Conservation (phyloP, 1,284 basidiomycete species). For the Wallemia mellicola region DNA sequence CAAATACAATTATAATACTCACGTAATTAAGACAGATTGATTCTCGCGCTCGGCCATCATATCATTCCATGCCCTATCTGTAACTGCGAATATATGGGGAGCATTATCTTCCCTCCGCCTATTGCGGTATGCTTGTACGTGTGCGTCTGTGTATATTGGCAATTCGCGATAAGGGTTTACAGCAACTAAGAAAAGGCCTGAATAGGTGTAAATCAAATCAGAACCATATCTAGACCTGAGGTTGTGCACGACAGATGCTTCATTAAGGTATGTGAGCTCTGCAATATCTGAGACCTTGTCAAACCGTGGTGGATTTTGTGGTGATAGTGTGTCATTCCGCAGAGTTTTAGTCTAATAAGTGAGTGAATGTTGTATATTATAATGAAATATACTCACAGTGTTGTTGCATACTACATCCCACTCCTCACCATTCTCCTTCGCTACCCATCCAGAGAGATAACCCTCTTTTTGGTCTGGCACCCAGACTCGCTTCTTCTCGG, state of each 20-base stretch:
- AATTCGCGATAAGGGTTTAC: conserved; percentile 88
- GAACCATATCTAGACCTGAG: conserved; percentile 68
- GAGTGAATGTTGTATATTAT: background rate
- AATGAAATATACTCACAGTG: conserved; percentile 24
- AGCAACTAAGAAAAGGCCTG: conserved; percentile 84
- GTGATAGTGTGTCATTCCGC: conserved; percentile 45
- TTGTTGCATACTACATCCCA: conserved; percentile 55
- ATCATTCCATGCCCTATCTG: conserved; percentile 91
- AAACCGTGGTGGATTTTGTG: conserved; percentile 97
- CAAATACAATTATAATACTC: conserved; percentile 14
- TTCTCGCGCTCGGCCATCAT: conserved; percentile 94
- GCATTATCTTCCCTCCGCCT: conserved; percentile 79
- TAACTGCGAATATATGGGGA: conserved; percentile 90
- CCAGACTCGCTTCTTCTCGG: conserved; percentile 32
- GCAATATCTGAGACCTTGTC: conserved; percentile 95
- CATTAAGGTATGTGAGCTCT: conserved; percentile 88
- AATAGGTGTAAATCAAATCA: conserved; percentile 86
- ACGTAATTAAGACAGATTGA: conserved; percentile 95
- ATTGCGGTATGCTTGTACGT: conserved; percentile 72
- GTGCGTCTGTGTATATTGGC: conserved; percentile 75
- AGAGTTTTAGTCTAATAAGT: conserved; percentile 27
- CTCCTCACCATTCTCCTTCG: conserved; percentile 33
- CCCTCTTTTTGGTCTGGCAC: conserved; percentile 66
- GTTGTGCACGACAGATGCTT: conserved; percentile 95
- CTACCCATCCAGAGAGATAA: conserved; percentile 67